phyloP scores from a whole-genome alignment of 257 asterid genomes.

The Solanum pennellii region DNA sequence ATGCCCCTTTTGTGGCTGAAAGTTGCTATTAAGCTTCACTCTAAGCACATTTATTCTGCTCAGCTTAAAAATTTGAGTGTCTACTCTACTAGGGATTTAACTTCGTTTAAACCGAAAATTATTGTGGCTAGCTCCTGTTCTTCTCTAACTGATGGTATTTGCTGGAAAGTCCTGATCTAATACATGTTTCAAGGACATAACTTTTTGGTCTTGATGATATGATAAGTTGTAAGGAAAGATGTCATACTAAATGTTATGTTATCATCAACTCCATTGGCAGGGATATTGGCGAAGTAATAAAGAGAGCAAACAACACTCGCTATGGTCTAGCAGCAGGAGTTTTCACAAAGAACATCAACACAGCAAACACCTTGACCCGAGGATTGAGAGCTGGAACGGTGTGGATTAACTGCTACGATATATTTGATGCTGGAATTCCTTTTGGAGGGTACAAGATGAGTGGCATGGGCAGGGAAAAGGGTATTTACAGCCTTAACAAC shows the following conservation, averaged over 20 bases:
- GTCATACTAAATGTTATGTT: background rate
- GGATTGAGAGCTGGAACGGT: conserved; percentile 61
- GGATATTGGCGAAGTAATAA: conserved; percentile 55
- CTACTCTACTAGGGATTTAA: background rate
- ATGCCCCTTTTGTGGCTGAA: background rate
- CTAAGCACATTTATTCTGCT: background rate
- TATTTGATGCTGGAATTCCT: conserved; percentile 58
- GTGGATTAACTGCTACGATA: conserved; percentile 70
- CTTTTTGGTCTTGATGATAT: background rate
- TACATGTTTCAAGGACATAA: background rate
- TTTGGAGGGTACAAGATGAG: conserved; percentile 93
- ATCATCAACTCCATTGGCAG: conserved; percentile 4
- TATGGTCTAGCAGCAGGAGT: conserved; percentile 86
- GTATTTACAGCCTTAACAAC: conserved; percentile 54
- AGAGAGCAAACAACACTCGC: conserved; percentile 47
- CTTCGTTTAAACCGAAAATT: background rate
- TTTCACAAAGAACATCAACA: conserved; percentile 41
- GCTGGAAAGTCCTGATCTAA: background rate
- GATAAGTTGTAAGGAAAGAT: background rate
- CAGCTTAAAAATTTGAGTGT: background rate
- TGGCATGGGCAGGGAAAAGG: conserved; percentile 73
- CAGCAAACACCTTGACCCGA: conserved; percentile 59
- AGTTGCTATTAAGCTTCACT: background rate
- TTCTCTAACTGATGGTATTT: background rate
- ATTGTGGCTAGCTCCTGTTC: background rate